These are phyloP conservation scores for Solanum hybrid DNA, from an alignment of 305 asterid species.

Conservation along the genomic window DNA sequence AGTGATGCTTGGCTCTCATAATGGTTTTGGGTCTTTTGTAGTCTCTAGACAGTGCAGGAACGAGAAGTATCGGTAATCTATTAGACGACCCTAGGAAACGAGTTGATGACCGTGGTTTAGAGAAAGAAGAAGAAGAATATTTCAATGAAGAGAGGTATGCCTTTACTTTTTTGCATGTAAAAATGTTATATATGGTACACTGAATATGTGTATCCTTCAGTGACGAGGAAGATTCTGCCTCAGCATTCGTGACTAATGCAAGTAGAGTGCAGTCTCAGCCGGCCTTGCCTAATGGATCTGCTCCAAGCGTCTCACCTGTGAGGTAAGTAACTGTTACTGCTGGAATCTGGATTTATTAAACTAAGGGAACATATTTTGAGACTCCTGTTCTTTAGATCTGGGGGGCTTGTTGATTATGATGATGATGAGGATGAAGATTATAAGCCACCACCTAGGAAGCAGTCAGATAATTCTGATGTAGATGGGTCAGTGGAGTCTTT, in stretches of 20 bases:
- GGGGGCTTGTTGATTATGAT: conserved; percentile 92
- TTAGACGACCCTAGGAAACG: conserved; percentile 61
- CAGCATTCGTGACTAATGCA: conserved; percentile 42
- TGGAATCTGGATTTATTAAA: not conserved
- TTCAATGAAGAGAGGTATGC: conserved; percentile 88
- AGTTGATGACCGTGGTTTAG: conserved; percentile 81
- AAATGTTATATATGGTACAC: not conserved
- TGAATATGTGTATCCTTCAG: conserved; percentile 30
- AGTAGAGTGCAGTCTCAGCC: conserved; percentile 34
- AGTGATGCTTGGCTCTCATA: conserved; percentile 1
- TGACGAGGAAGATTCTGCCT: conserved; percentile 93
- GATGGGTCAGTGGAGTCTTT: conserved; percentile 44
- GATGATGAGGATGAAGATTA: conserved; percentile 96
- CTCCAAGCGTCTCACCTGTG: conserved; percentile 27
- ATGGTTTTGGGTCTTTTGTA: conserved; percentile 27
- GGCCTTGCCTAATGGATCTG: conserved; percentile 50
- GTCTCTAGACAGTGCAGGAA: conserved; percentile 59
- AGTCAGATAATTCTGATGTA: conserved; percentile 37
- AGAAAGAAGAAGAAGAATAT: conserved; percentile 95
- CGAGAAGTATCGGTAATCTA: conserved; percentile 35
- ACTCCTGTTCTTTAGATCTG: conserved; percentile 42
- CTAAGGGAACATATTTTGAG: not conserved
- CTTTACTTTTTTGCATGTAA: conserved; percentile 3
- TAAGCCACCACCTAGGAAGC: conserved; percentile 75
- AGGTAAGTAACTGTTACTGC: conserved; percentile 35